These are phyloP conservation scores for Lotus japonicus DNA, from an alignment of 306 rosid genomes.

Conservation along the genomic window DNA sequence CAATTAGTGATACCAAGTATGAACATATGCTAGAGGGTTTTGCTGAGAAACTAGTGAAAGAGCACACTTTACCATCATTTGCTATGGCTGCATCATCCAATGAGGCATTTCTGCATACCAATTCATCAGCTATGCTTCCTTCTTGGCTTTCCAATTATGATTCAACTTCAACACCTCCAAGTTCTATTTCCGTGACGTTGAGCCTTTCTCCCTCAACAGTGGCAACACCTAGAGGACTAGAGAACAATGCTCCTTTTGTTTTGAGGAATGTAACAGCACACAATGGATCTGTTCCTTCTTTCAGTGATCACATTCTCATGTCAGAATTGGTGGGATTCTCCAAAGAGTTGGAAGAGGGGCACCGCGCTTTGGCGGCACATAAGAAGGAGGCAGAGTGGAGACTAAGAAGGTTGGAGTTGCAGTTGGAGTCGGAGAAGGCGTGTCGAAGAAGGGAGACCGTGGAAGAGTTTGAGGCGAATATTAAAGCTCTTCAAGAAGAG, in stretches of 20 bases:
- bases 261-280: constrained; percentile 44
- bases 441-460: constrained; percentile 64
- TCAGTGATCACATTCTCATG: constrained; percentile 51
- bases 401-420: constrained; percentile 83
- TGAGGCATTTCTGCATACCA: constrained; percentile 55
- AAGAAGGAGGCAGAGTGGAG: constrained; percentile 87
- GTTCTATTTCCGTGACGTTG: constrained; percentile 77
- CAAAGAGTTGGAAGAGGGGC: constrained; percentile 85
- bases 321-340: constrained; percentile 77
- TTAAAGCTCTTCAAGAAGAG: constrained; percentile 81
- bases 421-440: constrained; percentile 83
- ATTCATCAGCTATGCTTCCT: constrained; percentile 61
- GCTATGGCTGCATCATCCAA: constrained; percentile 71
- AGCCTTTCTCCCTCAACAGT: constrained; percentile 75
- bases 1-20: constrained; percentile 67
- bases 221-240: constrained; percentile 59
- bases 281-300: constrained; percentile 34
- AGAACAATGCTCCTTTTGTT: constrained; percentile 42
- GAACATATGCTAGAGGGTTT: constrained; percentile 67
- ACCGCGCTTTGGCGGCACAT: constrained; percentile 74
- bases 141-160: constrained; percentile 82
- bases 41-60: constrained; percentile 63
- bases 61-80: constrained; percentile 37
- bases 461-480: constrained; percentile 78
- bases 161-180: constrained; percentile 34